These are phyloP conservation scores for Ambrosiella xylebori DNA, from an alignment of 2,329 filamentous ascomycete genomes.

Conservation along the genomic window DNA sequence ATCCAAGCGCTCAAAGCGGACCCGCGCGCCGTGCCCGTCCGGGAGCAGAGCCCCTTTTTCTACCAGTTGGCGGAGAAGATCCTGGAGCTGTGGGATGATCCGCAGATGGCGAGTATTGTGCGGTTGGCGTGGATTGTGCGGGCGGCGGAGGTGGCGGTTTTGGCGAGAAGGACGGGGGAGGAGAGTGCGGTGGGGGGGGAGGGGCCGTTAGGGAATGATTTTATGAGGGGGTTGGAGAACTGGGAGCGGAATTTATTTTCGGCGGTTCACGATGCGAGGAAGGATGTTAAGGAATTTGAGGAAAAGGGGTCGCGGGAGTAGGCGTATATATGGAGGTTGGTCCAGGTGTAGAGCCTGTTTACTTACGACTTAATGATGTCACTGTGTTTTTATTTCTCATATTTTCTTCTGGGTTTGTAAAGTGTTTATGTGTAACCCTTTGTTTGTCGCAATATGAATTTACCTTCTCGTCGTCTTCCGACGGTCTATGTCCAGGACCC, in stretches of 20 bases:
- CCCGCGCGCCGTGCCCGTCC: slow-evolving; percentile 66
- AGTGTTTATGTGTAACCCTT: not conserved
- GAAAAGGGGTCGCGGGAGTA: slow-evolving; percentile 32
- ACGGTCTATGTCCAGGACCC: not conserved
- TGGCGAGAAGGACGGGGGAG: slow-evolving; percentile 60
- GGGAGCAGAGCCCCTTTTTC: slow-evolving; percentile 71
- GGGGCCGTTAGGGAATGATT: slow-evolving; percentile 48
- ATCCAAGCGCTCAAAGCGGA: slow-evolving; percentile 84
- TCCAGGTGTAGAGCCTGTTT: not conserved
- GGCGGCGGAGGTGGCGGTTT: slow-evolving; percentile 68
- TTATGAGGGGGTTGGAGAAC: slow-evolving; percentile 76
- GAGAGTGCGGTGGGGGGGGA: slow-evolving; percentile 26
- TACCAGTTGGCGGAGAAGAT: slow-evolving; percentile 74
- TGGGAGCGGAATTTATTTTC: slow-evolving; percentile 66
- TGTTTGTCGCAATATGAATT: not conserved
- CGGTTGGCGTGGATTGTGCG: slow-evolving; percentile 65
- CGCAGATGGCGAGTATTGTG: slow-evolving; percentile 56
- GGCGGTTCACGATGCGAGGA: slow-evolving; percentile 56
- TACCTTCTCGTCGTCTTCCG: not conserved
- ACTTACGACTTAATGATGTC: slow-evolving; percentile 6
- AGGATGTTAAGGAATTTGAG: slow-evolving; percentile 52
- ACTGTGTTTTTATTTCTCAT: not conserved
- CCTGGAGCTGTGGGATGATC: slow-evolving; percentile 77
- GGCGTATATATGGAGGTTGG: slow-evolving; percentile 6
- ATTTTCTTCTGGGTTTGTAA: not conserved